Evolutionary conservation across 177 flowering plant genomes (phyloP), one percentile per base, ranked within the genome.

Genomic region (Tripterygium wilfordii): DNA sequence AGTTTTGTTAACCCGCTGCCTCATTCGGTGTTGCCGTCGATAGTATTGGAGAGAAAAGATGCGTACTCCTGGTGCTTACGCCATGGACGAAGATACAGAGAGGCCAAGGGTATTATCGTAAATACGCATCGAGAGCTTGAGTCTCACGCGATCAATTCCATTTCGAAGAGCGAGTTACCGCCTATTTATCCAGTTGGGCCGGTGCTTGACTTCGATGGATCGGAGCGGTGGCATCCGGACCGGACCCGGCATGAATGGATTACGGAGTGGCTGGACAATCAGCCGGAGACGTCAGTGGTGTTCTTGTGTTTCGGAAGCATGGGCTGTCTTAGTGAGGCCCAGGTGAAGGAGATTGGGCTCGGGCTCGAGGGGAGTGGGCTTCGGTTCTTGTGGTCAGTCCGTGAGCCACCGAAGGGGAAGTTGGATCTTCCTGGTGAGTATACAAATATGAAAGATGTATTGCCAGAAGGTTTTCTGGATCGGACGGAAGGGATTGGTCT

Each of bases 311-410:
- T 70, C 36, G 72, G 77, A 7, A 68, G 73, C 48, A 39, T 65
- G 68, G 77, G 77, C 5, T 54, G 70, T 26, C 38, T 72, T 8
- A 29, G 36, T 22, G 60, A 23, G 26, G 21, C 38, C 9, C 77
- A 72, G 20, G 45, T 62, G 49, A 52, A 18, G 17, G 70, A 71
- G 56, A 64, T 74, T 3, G 79, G 76, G 0, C 0, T 7, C 8
- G 79, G 66, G 37, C 64, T 74, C 1, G 68, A 70, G 48, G 51
- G 39, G 26, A 41, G 47, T 24, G 76, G 76, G 9, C 22, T 45
- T 14, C 58, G 76, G 20, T 74, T 67, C 54, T 17, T 70, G 35
- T 74, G 76, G 76, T 51, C 70, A 9, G 10, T 70, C 4, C 76
- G 76, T 1, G 21, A 43, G n/a, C 66, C 66, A 1, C 46, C 63